These are phyloP conservation scores for Apophysomyces sp. DNA, from an alignment of 371 early-diverging fungal species.

Conservation along the genomic window DNA sequence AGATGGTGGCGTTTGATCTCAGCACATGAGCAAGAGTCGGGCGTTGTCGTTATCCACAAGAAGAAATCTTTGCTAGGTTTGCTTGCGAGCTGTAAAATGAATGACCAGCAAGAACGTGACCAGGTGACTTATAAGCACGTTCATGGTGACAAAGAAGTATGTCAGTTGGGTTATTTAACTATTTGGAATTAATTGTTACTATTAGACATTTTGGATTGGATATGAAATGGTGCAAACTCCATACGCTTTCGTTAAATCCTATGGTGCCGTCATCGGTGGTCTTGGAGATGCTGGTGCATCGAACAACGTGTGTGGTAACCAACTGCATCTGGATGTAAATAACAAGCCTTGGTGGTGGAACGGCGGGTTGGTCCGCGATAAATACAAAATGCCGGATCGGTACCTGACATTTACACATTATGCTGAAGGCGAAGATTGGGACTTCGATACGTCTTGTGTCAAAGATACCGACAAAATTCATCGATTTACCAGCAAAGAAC, in stretches of 20 bases:
- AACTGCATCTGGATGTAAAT: conserved; percentile 42
- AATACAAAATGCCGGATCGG: conserved; percentile 33
- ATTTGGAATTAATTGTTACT: background rate
- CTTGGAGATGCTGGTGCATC: conserved; percentile 44
- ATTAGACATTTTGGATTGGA: conserved; percentile 59
- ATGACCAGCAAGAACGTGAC: conserved; percentile 49
- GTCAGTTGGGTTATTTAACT: background rate
- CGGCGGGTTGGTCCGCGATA: conserved; percentile 49
- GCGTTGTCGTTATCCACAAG: conserved; percentile 63
- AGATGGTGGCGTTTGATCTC: conserved; percentile 45
- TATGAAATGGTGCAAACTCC: conserved; percentile 59
- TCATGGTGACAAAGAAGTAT: conserved; percentile 61
- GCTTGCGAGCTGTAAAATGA: conserved; percentile 58
- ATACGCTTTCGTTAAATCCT: conserved; percentile 51
- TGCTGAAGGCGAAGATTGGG: conserved; percentile 34
- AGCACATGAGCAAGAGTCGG: conserved; percentile 66
- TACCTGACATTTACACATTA: conserved; percentile 33
- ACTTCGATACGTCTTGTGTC: conserved; percentile 34
- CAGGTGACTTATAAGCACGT: conserved; percentile 42
- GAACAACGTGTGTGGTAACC: conserved; percentile 53
- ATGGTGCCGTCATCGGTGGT: conserved; percentile 57
- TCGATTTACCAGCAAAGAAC: conserved; percentile 15
- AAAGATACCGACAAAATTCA: conserved; percentile 27
- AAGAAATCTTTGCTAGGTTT: conserved; percentile 51
- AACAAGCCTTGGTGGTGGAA: conserved; percentile 52